Evolutionary conservation across 139 green algal species (phyloP), one percentile per base, ranked within the genome.

Genomic region (Klebsormidium nitens): DNA sequence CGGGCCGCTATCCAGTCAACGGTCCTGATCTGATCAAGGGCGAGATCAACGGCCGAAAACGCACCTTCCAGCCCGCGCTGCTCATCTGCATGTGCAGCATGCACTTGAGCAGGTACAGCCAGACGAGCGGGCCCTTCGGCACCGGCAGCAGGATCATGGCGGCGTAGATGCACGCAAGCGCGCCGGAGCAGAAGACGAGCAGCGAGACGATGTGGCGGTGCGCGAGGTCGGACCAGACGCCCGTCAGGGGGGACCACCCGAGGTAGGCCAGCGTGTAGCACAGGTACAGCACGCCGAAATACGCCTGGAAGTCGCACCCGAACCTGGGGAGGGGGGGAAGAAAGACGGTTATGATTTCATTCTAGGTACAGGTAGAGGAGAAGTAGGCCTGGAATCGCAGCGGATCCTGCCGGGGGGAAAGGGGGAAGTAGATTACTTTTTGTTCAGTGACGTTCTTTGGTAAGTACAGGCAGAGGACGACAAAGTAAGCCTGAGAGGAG

Each of bases 61-160:
- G n/a, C n/a, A 32, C 55, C 38, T 63, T 63, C 55, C 55, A 63
- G n/a, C 28, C 38, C n/a, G 55, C 29, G 23, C 55, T 63, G 6
- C 31, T 42, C 26, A 63, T 11, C 29, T 63, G 55, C 28, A 63
- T 63, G 17, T 63, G 55, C n/a, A 36, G 17, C 1, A 63, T 36
- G 55, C 55, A 63, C 4, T 32, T 35, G 31, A 63, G 8, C 0
- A 32, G 38, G 55, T 39, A 63, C n/a, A 63, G n/a, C 3, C n/a
- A 31, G 3, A 63, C n/a, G 29, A 63, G 55, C 29, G 37, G 55
- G 55, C 8, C 55, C 28, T 63, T 32, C 17, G n/a, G 37, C 8
- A 63, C 37, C 8, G 26, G 19, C 6, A 35, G 37, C 5, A 17
- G 37, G 28, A 63, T 31, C n/a, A 63, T 8, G 29, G 5, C 28